phyloP scores from a whole-genome alignment of 2,329 filamentous ascomycete genomes.

The Sporothrix brunneoviolacea region DNA sequence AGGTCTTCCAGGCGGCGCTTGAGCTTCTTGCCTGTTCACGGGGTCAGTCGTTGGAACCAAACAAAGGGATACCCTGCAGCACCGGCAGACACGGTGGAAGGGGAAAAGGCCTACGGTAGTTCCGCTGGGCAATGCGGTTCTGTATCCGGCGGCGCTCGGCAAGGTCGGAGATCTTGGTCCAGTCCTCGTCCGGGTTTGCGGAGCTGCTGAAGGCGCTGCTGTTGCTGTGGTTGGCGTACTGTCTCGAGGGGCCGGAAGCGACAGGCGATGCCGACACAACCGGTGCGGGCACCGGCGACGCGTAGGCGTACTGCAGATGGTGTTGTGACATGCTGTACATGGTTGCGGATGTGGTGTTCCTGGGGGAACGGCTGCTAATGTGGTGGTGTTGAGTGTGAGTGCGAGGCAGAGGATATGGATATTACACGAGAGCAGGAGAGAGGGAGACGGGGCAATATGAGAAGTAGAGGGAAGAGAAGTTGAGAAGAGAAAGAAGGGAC shows the following conservation, averaged over 20 bases:
- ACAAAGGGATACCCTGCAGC: too few relatives aligned
- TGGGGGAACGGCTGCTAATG: too few relatives aligned
- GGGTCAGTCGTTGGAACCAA: constrained; percentile 12
- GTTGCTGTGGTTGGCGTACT: constrained; percentile 67
- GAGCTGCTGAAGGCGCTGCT: constrained; percentile 94
- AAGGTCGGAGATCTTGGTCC: constrained; percentile 97
- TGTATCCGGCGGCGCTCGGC: constrained; percentile 91
- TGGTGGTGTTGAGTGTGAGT: not conserved
- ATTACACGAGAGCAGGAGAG: not conserved
- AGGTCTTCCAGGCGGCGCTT: constrained; percentile 84
- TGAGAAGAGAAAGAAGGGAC: not conserved
- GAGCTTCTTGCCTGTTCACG: constrained; percentile 89
- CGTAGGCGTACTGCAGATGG: constrained; percentile 31
- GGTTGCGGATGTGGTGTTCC: constrained; percentile 13
- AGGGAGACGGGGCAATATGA: not conserved
- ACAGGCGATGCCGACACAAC: constrained; percentile 19
- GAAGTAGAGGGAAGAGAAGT: not conserved
- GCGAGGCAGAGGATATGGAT: not conserved
- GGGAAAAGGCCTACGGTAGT: constrained; percentile 66
- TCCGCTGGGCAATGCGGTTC: constrained; percentile 94
- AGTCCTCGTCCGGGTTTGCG: constrained; percentile 94
- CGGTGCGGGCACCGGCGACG: constrained; percentile 26
- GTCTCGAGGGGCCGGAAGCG: constrained; percentile 44
- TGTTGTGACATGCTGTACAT: constrained; percentile 41
- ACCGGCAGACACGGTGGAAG: too few relatives aligned